Base-by-base conservation (phyloP, 83 land plant genomes). In the Isoetes engelmannii region DNA sequence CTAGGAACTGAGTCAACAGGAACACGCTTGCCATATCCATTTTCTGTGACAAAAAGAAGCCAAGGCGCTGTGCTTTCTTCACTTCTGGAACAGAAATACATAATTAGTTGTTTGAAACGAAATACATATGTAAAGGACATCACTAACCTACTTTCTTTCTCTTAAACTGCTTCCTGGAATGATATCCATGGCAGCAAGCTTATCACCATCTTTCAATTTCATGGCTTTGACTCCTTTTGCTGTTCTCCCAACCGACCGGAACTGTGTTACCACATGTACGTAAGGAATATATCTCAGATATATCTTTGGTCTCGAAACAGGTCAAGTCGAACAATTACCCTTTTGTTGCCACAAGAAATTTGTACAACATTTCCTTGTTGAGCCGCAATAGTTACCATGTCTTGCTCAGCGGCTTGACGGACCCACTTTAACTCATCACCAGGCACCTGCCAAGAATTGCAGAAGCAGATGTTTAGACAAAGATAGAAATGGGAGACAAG, bases 351-450 rank as follows among this genome's bases (percentile, higher is more conserved):
- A 78, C 92, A 86, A 28, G 82, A 70, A 44, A 81, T 81, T 65
- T 88, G 56, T 5, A 84, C 69, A 46, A 88, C 84, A 81, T 77
- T 70, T 69, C 99, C 99, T 70, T 75, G 82, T 61, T 81, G 87
- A 18, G 99, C 90, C 60, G 84, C 93, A 83, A 94, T 80, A 4
- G 84, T 84, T 67, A 94, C 82, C 58, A 77, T 83, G 64, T 94
- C 93, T 66, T 84, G 86, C 73, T 90, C 83, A 50, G 87, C 69
- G 72, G 97, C 94, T 47, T 69, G 70, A 5, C 90, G 76, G 37
- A 91, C 99, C 99, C 99, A 94, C 64, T 84, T 88, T 45, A 94
- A 81, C 81, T 94, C 93, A 83, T 94, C 99, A 21, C 93, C 97
- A 73, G 88, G 87, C 47, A 86, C 89, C 99, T 94, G 79, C 48